These are phyloP conservation scores for Macrolepiota fuliginosa DNA, from an alignment of 768 basidiomycete genomes.

Conservation along the genomic window DNA sequence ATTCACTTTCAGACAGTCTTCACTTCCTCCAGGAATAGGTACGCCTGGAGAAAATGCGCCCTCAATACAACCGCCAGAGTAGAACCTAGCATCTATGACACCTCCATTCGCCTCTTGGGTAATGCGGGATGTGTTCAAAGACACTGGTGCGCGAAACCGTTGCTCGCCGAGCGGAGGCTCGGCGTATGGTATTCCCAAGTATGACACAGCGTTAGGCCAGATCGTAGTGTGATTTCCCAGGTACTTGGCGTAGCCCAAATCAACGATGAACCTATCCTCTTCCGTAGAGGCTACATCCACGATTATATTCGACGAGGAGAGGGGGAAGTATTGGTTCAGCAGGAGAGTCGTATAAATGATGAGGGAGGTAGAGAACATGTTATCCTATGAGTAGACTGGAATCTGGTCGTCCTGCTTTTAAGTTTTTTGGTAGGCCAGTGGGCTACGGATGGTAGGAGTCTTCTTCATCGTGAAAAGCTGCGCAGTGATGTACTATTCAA, in stretches of 20 bases:
- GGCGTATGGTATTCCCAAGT: conserved; percentile 57
- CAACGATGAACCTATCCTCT: conserved; percentile 30
- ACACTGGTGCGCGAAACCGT: conserved; percentile 50
- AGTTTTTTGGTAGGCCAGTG: too few species aligned
- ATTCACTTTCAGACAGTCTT: conserved; percentile 69
- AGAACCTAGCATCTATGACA: conserved; percentile 47
- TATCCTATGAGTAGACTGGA: too few species aligned
- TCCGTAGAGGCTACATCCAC: background rate
- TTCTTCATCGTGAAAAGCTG: too few species aligned
- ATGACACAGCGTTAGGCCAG: conserved; percentile 52
- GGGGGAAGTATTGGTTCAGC: background rate
- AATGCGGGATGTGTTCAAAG: conserved; percentile 48
- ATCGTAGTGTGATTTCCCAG: conserved; percentile 41
- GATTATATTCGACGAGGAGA: background rate
- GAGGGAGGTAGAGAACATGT: background rate
- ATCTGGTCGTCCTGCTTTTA: too few species aligned
- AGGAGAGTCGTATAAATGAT: background rate
- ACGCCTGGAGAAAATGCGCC: conserved; percentile 43
- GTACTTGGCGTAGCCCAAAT: conserved; percentile 59
- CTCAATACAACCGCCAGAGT: conserved; percentile 61
- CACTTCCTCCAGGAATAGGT: conserved; percentile 60
- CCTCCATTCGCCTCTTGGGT: conserved; percentile 29
- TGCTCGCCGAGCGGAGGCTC: conserved; percentile 52
- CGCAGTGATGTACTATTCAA: too few species aligned
- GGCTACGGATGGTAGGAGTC: too few species aligned